These are phyloP conservation scores for Pyrenophora teres DNA, from an alignment of 2,329 filamentous ascomycete species.

Conservation along the genomic window DNA sequence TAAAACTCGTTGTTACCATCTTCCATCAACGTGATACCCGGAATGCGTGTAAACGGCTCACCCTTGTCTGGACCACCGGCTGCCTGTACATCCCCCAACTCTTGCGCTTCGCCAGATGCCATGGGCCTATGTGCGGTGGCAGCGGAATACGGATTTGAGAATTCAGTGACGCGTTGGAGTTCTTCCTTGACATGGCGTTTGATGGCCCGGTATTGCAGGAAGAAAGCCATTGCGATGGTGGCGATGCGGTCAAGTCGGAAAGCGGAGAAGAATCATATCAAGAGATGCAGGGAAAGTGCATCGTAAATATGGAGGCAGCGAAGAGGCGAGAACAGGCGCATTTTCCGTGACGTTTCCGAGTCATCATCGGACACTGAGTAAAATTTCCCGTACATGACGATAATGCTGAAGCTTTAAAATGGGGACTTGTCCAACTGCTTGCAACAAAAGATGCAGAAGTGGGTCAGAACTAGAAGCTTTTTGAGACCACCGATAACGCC, in stretches of 20 bases:
- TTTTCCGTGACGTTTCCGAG: conserved; percentile 4
- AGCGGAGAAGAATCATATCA: not conserved
- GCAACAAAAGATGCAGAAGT: conserved; percentile 1
- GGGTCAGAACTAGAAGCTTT: conserved; percentile 4
- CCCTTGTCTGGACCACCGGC: not conserved
- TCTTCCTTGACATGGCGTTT: conserved; percentile 5
- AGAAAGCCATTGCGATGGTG: conserved; percentile 5
- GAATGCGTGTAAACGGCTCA: conserved; percentile 4
- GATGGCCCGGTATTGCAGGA: conserved; percentile 3
- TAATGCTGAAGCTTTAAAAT: not conserved
- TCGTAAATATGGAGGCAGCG: not conserved
- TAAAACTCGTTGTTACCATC: conserved; percentile 5
- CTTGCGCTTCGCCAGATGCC: not conserved
- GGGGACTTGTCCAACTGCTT: conserved; percentile 3
- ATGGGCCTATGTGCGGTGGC: not conserved
- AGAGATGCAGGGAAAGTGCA: not conserved
- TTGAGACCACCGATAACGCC: not conserved
- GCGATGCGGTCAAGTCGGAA: not conserved
- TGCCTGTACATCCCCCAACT: not conserved
- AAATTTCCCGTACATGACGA: not conserved
- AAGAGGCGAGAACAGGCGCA: no score
- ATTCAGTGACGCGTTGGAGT: conserved; percentile 4
- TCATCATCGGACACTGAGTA: not conserved
- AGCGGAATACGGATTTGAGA: not conserved
- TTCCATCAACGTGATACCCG: conserved; percentile 8